Percentiles rank a stretch among this genome's conserved stretches.
Conservation (phyloP, 208 protist genomes). For the Wallacemonas sp. region DNA sequence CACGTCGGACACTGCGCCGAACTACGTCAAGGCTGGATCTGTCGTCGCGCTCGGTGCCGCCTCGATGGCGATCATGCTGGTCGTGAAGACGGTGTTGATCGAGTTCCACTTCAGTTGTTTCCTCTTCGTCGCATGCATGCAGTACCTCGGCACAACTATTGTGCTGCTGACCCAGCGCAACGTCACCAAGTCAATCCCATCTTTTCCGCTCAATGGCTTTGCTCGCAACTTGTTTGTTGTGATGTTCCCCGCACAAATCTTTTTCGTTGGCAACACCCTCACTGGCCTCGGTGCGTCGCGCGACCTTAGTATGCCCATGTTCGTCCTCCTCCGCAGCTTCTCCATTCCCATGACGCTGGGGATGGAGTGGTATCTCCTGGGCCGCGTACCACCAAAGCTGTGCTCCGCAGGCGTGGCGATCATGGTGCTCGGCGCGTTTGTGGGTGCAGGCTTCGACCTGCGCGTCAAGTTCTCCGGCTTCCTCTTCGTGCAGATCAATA, state of each 20-base stretch:
- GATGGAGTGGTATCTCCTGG: constrained; percentile 21
- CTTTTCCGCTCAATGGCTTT: constrained; percentile 18
- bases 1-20: constrained; percentile 8
- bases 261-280: constrained; percentile 39
- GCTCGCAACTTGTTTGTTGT: constrained; percentile 20
- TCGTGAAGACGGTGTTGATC: constrained; percentile 40
- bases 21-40: constrained; percentile 16
- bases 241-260: constrained; percentile 33
- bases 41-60: constrained; percentile 24
- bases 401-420: constrained; percentile 14
- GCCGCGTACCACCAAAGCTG: constrained; percentile 2
- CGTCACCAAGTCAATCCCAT: constrained; percentile 7
- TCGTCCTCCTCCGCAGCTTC: constrained; percentile 40
- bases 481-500: constrained; percentile 33
- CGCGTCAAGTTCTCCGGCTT: constrained; percentile 14
- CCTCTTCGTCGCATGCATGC: constrained; percentile 29
- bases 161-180: constrained; percentile 12
- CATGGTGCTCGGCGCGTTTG: constrained; percentile 31
- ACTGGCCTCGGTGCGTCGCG: constrained; percentile 35
- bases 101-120: constrained; percentile 36
- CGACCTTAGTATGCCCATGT: constrained; percentile 39
- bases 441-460: constrained; percentile 24
- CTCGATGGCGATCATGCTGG: constrained; percentile 41
- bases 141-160: constrained; percentile 26
- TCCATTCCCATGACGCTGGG: constrained; percentile 40